phyloP scores from a whole-genome alignment of 345 rosid genomes.

The Anacardium occidentale region DNA sequence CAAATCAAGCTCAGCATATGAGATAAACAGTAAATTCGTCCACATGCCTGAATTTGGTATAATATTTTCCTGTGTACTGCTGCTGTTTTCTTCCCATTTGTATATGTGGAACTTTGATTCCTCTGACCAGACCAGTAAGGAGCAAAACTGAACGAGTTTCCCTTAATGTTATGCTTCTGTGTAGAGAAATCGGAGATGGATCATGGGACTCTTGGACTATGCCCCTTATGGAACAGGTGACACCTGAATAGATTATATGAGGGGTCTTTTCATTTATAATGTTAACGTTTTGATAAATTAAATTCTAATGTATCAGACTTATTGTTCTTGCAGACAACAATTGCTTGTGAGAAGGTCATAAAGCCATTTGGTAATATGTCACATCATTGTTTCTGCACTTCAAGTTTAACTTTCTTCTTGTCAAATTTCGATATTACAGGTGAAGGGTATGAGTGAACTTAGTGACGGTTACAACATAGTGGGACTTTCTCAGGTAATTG shows the following conservation, averaged over 20 bases:
- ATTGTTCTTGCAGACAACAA: conserved; percentile 56
- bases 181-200: conserved; percentile 88
- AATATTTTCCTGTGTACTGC: no score
- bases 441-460: conserved; percentile 71
- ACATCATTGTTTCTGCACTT: background rate
- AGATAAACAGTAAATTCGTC: background rate
- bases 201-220: conserved; percentile 91
- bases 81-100: background rate
- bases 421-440: conserved; percentile 34
- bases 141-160: background rate
- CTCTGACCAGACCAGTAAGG: background rate
- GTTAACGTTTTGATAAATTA: conserved; percentile 10
- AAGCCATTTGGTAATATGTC: conserved; percentile 22
- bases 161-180: conserved; percentile 1
- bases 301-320: background rate
- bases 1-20: background rate
- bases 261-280: conserved; percentile 6
- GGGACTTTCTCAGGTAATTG: conserved; percentile 82
- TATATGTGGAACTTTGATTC: background rate
- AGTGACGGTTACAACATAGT: conserved; percentile 69
- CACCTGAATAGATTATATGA: conserved; percentile 11
- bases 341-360: conserved; percentile 82
- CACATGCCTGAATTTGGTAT: background rate
- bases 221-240: conserved; percentile 81
- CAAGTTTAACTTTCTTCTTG: conserved; percentile 10